These are phyloP conservation scores for Annulohypoxylon maeteangense DNA, from an alignment of 495 filamentous ascomycete genomes.

Conservation along the genomic window DNA sequence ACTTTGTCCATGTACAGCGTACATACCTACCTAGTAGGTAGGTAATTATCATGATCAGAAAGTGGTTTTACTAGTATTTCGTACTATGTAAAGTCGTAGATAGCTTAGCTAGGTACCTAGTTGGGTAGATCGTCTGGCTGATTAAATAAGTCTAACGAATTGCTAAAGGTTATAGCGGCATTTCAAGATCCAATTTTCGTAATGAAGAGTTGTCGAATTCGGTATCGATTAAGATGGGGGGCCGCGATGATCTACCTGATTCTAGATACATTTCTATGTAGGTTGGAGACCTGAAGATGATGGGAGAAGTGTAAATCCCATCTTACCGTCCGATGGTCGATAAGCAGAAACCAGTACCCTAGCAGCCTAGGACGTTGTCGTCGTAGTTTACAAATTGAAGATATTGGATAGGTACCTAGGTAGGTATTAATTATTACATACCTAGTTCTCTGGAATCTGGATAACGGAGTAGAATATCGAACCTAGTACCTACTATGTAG, in stretches of 20 bases:
- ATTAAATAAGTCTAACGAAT: slow-evolving; percentile 21
- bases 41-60: slow-evolving; percentile 15
- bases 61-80: not conserved
- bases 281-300: slow-evolving; percentile 5
- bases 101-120: not conserved
- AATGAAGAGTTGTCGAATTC: slow-evolving; percentile 34
- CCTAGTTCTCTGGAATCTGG: not conserved
- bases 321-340: not conserved
- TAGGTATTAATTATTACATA: too few relatives aligned
- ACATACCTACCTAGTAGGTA: too few relatives aligned
- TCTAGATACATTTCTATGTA: too few relatives aligned
- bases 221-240: slow-evolving; percentile 13
- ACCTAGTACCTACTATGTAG: not conserved
- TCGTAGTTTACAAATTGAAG: not conserved
- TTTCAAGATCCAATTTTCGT: slow-evolving; percentile 35
- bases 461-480: not conserved
- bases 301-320: slow-evolving; percentile 41
- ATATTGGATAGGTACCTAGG: too few relatives aligned
- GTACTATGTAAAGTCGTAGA: not conserved
- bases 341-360: not conserved
- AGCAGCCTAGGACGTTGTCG: not conserved
- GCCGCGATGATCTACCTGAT: slow-evolving; percentile 22
- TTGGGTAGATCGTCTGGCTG: not conserved
- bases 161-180: slow-evolving; percentile 27
- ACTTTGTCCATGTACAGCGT: too few relatives aligned